Conservation (phyloP, 495 filamentous ascomycete species). For the Tuber indicum region DNA sequence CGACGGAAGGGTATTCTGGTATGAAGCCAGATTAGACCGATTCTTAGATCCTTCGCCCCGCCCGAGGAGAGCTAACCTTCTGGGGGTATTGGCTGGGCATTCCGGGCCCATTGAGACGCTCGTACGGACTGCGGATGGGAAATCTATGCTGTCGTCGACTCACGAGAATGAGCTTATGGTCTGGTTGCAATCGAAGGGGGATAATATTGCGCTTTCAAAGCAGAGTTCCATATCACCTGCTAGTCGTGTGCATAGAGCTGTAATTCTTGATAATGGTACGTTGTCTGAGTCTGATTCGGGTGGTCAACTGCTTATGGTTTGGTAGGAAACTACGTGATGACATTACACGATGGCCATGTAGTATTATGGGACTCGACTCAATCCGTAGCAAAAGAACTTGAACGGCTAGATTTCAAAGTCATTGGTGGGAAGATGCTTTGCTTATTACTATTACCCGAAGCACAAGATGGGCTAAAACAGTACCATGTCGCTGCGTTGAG, state of each 20-base stretch:
- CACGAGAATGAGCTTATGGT: conserved; percentile 71
- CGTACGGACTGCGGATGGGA: conserved; percentile 71
- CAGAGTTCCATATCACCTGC: conserved; percentile 64
- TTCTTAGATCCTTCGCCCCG: conserved; percentile 73
- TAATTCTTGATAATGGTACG: conserved; percentile 66
- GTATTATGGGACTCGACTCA: conserved; percentile 57
- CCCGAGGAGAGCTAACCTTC: conserved; percentile 54
- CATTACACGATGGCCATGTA: conserved; percentile 68
- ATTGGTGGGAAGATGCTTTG: conserved; percentile 74
- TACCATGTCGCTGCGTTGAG: conserved; percentile 74
- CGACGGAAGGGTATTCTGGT: conserved; percentile 76
- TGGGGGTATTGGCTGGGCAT: conserved; percentile 75
- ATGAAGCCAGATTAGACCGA: conserved; percentile 67
- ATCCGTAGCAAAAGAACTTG: conserved; percentile 24
- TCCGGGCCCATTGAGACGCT: conserved; percentile 73
- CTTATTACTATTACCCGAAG: conserved; percentile 67
- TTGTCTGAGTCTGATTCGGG: conserved; percentile 72
- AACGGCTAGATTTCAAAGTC: conserved; percentile 52
- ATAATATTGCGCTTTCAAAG: conserved; percentile 52
- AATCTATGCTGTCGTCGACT: conserved; percentile 74
- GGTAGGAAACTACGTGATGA: conserved; percentile 67
- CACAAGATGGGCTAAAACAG: conserved; percentile 47
- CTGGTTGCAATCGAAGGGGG: conserved; percentile 62
- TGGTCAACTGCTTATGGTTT: conserved; percentile 66
- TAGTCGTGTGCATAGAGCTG: conserved; percentile 77